Evolutionary conservation across 2,329 filamentous ascomycete species (phyloP).

Genomic region (Ophiosphaerella korrae): DNA sequence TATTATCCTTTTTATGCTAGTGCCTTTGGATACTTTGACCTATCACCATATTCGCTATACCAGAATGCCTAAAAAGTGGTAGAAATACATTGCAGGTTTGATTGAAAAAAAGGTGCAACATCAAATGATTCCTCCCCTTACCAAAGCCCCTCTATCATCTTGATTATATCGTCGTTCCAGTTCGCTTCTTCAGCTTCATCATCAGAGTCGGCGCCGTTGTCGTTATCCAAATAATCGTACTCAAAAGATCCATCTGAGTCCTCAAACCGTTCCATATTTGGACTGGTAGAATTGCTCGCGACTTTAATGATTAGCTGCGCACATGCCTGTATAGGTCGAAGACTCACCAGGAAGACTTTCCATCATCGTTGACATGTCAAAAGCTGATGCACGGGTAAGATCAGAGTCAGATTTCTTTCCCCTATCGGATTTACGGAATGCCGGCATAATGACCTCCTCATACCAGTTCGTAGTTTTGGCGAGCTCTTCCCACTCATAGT

Average conservation of each 20-base stretch:
- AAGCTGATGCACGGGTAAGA: not conserved
- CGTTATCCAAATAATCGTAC: not conserved
- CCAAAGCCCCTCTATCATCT: not conserved
- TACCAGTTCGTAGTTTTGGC: constrained; percentile 14
- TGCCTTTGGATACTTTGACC: too few relatives aligned
- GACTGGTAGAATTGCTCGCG: not conserved
- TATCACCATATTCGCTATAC: too few relatives aligned
- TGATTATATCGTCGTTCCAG: not conserved
- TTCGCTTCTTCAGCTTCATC: not conserved
- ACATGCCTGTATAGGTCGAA: not conserved
- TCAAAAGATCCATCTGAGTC: not conserved
- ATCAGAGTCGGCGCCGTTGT: not conserved
- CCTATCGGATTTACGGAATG: not conserved
- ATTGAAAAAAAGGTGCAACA: too few relatives aligned
- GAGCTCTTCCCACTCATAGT: constrained; percentile 13
- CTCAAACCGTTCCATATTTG: not conserved
- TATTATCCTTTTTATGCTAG: too few relatives aligned
- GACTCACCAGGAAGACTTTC: not conserved
- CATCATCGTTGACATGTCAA: not conserved
- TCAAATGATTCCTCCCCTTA: too few relatives aligned
- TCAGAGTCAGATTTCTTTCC: not conserved
- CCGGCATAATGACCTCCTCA: constrained; percentile 12
- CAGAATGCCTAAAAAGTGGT: too few relatives aligned
- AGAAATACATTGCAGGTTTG: too few relatives aligned
- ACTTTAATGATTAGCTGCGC: not conserved